Evolutionary conservation across 192 early-diverging fungal species (phyloP), one percentile per base, ranked within the genome.

Genomic region (Gryganskiella cystojenkinii): DNA sequence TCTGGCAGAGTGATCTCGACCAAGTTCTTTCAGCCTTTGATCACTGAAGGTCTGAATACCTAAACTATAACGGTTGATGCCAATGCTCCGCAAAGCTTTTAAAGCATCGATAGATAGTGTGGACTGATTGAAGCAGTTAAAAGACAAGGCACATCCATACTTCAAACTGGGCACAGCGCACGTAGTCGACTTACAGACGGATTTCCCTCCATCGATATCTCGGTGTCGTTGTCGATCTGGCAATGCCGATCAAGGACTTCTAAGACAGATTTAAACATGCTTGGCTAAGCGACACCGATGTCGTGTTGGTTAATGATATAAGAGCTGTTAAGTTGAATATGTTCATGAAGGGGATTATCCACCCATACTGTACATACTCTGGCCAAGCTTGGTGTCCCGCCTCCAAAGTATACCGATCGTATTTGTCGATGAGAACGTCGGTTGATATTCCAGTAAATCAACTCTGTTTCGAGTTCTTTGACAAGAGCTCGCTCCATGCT

Each of bases 151-250:
- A 49, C 5, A 37, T 24, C 37, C 22, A 19, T 22, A 8, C 1
- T 56, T 19, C 35, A 15, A 35, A 37, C 9, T 58, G 22, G 28
- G 7, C 20, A 17, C 19, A 63, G 46, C 19, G 13, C 33, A 19
- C 19, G 24, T 19, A 24, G 19, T 58, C 6, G 17, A 63, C 69
- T 67, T 82, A 85, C 86, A 19, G 86, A 85, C 27, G 86, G 84
- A 56, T 87, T 87, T 3, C 76, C 86, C 80, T 88, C 86, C 72
- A 88, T 83, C 25, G 82, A 83, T 24, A 88, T 73, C 69, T 88
- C 86, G 4, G 75, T 71, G 37, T 80, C 50, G 7, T 40, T 33
- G 43, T 69, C 42, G 43, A 88, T 24, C 19, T 51, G 22, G 34
- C 70, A 80, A 22, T 58, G 14, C 13, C 56, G 34, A 50, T 78